Conservation (phyloP, 2,329 filamentous ascomycete species). For the Escovopsis sp. region DNA sequence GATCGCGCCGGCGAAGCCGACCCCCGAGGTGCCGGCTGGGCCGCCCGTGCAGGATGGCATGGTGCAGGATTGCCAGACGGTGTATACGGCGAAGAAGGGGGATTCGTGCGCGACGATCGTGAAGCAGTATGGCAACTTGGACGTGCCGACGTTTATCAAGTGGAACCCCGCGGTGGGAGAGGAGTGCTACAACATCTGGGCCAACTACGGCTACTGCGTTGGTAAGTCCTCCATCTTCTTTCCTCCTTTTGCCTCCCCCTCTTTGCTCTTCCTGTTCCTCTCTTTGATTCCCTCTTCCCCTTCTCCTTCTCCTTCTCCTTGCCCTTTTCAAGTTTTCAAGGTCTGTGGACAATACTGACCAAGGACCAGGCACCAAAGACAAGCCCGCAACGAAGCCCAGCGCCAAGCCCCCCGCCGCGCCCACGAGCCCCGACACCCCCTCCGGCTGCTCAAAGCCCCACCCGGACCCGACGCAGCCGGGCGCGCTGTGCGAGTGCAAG, state of each 20-base stretch:
- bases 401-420: no score
- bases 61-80: conserved; percentile 14
- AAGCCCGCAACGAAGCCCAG: no score
- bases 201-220: neutral
- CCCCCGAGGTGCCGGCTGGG: conserved; percentile 7
- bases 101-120: conserved; percentile 13
- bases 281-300: no score
- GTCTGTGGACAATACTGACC: no score
- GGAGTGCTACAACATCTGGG: conserved; percentile 1
- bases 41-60: conserved; percentile 11
- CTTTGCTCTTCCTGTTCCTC: no score
- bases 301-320: no score
- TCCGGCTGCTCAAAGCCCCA: no score
- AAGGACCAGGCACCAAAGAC: no score
- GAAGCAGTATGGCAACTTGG: neutral
- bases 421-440: no score
- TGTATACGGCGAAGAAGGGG: conserved; percentile 10
- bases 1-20: conserved; percentile 9
- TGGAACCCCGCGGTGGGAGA: conserved; percentile 2
- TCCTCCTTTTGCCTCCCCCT: no score
- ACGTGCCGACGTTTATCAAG: conserved; percentile 1
- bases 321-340: no score
- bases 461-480: conserved; percentile 4
- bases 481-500: conserved; percentile 4
- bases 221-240: no score